These are phyloP conservation scores for Scytalidium lignicola DNA, from an alignment of 2,329 filamentous ascomycete genomes.

Conservation along the genomic window DNA sequence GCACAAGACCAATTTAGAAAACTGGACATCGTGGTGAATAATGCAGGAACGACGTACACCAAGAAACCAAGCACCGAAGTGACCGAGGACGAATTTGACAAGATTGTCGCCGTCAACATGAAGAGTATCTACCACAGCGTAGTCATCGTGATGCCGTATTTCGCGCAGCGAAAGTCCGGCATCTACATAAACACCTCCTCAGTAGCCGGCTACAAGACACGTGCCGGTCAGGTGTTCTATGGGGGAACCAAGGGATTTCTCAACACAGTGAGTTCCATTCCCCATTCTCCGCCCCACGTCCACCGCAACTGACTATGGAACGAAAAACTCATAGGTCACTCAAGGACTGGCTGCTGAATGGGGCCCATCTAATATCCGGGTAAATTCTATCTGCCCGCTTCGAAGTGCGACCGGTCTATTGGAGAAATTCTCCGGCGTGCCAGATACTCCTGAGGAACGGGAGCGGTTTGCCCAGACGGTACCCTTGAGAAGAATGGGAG, in stretches of 20 bases:
- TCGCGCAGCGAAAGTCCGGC: constrained; percentile 51
- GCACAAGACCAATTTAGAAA: constrained; percentile 39
- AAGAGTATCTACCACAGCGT: constrained; percentile 60
- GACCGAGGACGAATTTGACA: constrained; percentile 61
- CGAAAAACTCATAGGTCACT: constrained; percentile 38
- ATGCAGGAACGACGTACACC: constrained; percentile 48
- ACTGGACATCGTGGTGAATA: constrained; percentile 53
- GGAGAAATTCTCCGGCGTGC: constrained; percentile 50
- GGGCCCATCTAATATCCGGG: constrained; percentile 64
- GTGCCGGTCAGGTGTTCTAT: constrained; percentile 63
- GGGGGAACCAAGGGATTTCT: constrained; percentile 65
- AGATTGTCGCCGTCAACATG: constrained; percentile 64
- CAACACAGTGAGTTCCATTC: constrained; percentile 43
- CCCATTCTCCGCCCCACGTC: constrained; percentile 11
- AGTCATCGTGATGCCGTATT: constrained; percentile 55
- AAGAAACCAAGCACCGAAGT: constrained; percentile 56
- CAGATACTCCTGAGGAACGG: constrained; percentile 57
- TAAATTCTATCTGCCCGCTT: constrained; percentile 67
- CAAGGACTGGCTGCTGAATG: constrained; percentile 70
- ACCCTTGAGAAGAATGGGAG: constrained; percentile 49
- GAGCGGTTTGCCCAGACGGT: constrained; percentile 48
- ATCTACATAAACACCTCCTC: constrained; percentile 62
- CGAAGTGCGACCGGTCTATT: constrained; percentile 59
- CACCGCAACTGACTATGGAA: too few relatives aligned
- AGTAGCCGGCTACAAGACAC: constrained; percentile 56